These are phyloP conservation scores for Circinella umbellata DNA, from an alignment of 371 early-diverging fungal genomes.

Conservation along the genomic window DNA sequence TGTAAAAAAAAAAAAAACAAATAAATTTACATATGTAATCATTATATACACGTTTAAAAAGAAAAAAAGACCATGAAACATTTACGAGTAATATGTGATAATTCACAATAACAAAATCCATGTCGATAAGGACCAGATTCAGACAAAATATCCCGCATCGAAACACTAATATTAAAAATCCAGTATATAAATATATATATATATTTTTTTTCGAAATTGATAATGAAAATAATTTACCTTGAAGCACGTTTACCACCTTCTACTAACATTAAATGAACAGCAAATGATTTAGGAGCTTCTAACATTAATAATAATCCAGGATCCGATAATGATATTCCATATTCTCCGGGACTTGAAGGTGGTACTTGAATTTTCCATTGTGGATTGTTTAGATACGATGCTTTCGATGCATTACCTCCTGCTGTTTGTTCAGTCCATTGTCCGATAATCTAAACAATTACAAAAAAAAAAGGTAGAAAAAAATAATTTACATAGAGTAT, in stretches of 20 bases:
- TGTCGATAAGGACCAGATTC: constrained; percentile 76
- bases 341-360: constrained; percentile 13
- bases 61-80: too few species aligned
- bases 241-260: constrained; percentile 74
- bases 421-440: constrained; percentile 83
- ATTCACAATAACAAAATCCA: constrained; percentile 74
- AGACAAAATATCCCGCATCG: constrained; percentile 68
- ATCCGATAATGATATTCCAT: constrained; percentile 13
- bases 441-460: constrained; percentile 46
- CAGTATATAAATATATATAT: background rate
- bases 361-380: constrained; percentile 73
- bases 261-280: constrained; percentile 73
- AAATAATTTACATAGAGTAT: too few species aligned
- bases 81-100: constrained; percentile 57
- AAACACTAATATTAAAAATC: constrained; percentile 47
- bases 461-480: too few species aligned
- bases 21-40: background rate
- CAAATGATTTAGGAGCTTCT: constrained; percentile 69
- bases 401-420: constrained; percentile 77
- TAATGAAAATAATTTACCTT: constrained; percentile 31
- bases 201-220: too few species aligned
- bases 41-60: background rate
- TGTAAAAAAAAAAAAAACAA: too few species aligned
- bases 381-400: constrained; percentile 79
- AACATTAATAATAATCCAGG: constrained; percentile 58